phyloP scores from a whole-genome alignment of 495 filamentous ascomycete species.

The Hypoxylon subgilvum region DNA sequence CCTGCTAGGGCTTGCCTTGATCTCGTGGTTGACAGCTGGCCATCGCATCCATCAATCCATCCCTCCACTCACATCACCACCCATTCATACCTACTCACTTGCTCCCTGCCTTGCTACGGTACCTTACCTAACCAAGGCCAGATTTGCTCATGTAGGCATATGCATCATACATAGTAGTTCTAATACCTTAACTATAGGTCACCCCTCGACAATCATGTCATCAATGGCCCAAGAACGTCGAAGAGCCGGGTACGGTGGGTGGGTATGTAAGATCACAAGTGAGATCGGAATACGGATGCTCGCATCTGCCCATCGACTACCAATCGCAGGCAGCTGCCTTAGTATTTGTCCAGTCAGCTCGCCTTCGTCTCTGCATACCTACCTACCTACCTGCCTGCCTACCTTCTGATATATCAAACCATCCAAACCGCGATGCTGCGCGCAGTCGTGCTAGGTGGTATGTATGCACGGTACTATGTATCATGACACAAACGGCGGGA shows the following conservation, averaged over 20 bases:
- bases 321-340: not conserved
- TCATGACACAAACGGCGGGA: not conserved
- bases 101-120: not conserved
- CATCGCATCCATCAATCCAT: slow-evolving; percentile 5
- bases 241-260: slow-evolving; percentile 7
- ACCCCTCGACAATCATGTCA: not conserved
- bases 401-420: too few species aligned
- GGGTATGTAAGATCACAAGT: slow-evolving; percentile 32
- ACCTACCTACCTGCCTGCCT: too few species aligned
- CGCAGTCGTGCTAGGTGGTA: too few species aligned
- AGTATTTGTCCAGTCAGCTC: too few species aligned
- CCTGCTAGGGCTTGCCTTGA: slow-evolving; percentile 16
- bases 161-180: slow-evolving; percentile 2
- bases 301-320: slow-evolving; percentile 19
- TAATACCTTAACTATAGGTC: too few species aligned
- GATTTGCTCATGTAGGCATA: slow-evolving; percentile 8
- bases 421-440: too few species aligned
- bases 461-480: too few species aligned
- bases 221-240: too few species aligned
- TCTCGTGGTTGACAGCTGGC: slow-evolving; percentile 39
- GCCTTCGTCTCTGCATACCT: too few species aligned
- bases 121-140: slow-evolving; percentile 31
- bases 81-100: not conserved
- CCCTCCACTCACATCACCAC: not conserved
- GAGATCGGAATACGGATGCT: slow-evolving; percentile 38